Conservation (phyloP, 306 rosid species). For the Herpetospermum pedunculosum region DNA sequence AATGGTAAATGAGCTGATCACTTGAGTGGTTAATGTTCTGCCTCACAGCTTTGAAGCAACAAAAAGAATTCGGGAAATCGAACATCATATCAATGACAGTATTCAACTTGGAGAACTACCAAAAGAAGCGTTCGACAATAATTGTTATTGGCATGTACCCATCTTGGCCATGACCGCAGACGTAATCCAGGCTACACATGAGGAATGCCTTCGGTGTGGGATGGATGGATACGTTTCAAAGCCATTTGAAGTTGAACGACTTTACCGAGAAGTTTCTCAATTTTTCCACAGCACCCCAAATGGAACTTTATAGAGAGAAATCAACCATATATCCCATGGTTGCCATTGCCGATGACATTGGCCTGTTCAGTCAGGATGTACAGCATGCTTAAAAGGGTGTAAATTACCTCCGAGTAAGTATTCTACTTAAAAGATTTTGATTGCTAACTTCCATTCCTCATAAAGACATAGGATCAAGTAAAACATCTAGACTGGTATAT, state of each 20-base stretch:
- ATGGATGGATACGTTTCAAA: constrained; percentile 97
- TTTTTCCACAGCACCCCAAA: constrained; percentile 37
- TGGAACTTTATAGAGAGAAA: constrained; percentile 21
- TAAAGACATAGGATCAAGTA: background rate
- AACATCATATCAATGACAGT: constrained; percentile 18
- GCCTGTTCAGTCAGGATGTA: constrained; percentile 13
- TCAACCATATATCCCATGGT: constrained; percentile 12
- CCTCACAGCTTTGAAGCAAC: constrained; percentile 71
- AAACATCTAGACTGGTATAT: background rate
- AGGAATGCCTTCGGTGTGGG: constrained; percentile 52
- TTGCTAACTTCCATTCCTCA: constrained; percentile 2
- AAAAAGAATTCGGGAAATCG: constrained; percentile 48
- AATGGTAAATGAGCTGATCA: background rate
- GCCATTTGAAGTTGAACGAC: constrained; percentile 93
- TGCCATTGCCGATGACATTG: background rate
- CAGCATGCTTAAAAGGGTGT: constrained; percentile 20
- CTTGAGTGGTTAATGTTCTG: background rate
- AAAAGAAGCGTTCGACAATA: constrained; percentile 20
- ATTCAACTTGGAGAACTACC: constrained; percentile 32
- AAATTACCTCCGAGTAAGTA: constrained; percentile 46
- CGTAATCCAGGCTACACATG: constrained; percentile 90
- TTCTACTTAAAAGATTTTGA: background rate
- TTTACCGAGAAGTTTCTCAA: constrained; percentile 73
- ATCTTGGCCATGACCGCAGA: constrained; percentile 97
- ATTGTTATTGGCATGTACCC: constrained; percentile 46